Evolutionary conservation across 2,329 filamentous ascomycete species (phyloP).

Genomic region (Acrocalymma vagum): DNA sequence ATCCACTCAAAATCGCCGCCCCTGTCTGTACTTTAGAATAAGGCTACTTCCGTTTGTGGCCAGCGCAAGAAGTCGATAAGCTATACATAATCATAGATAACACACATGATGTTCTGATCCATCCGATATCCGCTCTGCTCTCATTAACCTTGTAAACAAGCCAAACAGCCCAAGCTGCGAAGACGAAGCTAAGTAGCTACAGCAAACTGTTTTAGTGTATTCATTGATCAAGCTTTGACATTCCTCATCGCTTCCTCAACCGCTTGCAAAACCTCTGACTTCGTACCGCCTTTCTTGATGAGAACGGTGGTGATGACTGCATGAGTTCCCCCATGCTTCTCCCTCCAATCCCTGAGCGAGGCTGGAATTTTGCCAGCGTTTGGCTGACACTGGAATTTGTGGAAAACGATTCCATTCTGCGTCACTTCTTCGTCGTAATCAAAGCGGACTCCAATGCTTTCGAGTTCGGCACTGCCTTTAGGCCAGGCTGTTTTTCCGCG

Average conservation of each 20-base stretch:
- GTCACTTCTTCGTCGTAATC: conserved; percentile 13
- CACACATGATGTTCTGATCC: too few species aligned
- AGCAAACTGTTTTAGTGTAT: too few species aligned
- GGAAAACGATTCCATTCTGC: conserved; percentile 4
- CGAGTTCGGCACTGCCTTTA: conserved; percentile 5
- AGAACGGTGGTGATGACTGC: conserved; percentile 29
- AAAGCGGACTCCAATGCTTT: conserved; percentile 8
- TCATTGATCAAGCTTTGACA: conserved; percentile 4
- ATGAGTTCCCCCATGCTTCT: conserved; percentile 39
- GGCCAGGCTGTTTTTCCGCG: conserved; percentile 12
- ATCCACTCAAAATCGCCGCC: too few species aligned
- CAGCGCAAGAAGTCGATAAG: too few species aligned
- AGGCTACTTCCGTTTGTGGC: too few species aligned
- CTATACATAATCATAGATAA: too few species aligned
- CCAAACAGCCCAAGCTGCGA: too few species aligned
- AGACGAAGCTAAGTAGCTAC: too few species aligned
- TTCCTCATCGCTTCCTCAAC: conserved; percentile 9
- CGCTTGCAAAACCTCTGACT: conserved; percentile 20
- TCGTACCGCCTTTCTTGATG: conserved; percentile 25
- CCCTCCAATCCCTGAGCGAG: conserved; percentile 32
- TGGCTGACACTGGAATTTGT: conserved; percentile 38
- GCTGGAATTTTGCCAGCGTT: conserved; percentile 38
- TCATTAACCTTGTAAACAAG: too few species aligned
- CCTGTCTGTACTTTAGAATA: too few species aligned
- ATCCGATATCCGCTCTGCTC: too few species aligned